A percentile compares a stretch with the other conserved stretches of the same genome.
phyloP scores from a whole-genome alignment of 495 filamentous ascomycete species.

The Penicillium steckii region DNA sequence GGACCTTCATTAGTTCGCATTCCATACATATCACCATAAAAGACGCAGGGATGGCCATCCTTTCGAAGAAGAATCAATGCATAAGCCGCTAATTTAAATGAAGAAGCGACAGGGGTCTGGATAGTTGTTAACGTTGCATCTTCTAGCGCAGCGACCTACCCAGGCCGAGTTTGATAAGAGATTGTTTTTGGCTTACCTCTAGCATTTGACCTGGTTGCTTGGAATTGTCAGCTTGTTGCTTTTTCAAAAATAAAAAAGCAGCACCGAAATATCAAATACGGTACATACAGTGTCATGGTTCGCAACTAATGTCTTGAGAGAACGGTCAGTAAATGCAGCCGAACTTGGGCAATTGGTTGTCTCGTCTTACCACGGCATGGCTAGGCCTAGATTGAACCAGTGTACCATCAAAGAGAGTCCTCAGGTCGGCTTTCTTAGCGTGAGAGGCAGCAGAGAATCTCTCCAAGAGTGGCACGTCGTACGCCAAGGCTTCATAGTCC shows the following conservation, averaged over 20 bases:
- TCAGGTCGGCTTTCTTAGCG: conserved; percentile 54
- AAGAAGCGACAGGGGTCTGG: conserved; percentile 48
- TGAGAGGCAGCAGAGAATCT: conserved; percentile 59
- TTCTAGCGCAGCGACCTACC: background rate
- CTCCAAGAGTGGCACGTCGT: conserved; percentile 66
- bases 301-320: conserved; percentile 36
- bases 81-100: conserved; percentile 62
- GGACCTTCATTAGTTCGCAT: conserved; percentile 50
- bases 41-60: conserved; percentile 67
- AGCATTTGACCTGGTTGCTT: conserved; percentile 62
- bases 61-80: conserved; percentile 64
- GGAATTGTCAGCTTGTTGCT: conserved; percentile 1
- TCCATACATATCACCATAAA: conserved; percentile 77
- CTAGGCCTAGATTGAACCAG: conserved; percentile 56
- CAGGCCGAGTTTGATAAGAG: background rate
- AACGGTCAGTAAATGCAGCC: background rate
- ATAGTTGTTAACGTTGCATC: conserved; percentile 6
- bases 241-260: background rate
- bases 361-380: conserved; percentile 58
- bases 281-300: conserved; percentile 46
- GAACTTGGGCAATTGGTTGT: background rate
- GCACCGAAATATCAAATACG: background rate
- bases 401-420: conserved; percentile 58
- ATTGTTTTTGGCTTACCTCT: conserved; percentile 38
- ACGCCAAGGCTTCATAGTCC: conserved; percentile 58